Evolutionary conservation across 1,139 yeast genomes (phyloP), one percentile per base, ranked within the genome.

Genomic region (Yamadazyma sp.): DNA sequence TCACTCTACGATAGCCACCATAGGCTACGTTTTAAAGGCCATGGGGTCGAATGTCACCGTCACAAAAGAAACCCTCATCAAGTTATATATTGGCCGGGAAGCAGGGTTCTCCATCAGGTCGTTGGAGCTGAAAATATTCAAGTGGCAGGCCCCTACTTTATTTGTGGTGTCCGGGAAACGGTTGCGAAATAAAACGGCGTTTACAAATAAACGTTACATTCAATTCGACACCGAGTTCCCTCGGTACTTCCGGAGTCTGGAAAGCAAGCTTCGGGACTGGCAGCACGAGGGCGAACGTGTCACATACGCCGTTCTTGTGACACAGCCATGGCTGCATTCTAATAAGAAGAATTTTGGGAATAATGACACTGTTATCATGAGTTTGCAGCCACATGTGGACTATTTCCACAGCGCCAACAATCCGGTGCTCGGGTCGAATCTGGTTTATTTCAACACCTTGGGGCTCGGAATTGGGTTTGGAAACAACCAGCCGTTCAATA

Each of bases 381-480:
- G 84, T 44, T 49, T 90, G 6, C 66, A 75, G 25, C 96, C 97
- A 0, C 62, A 73, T 18, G 81, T 81, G 44, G 82, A 82, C 43
- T 56, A 74, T 10, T 86, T 73, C 53, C 62, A 59, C 21, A 56
- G 81, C 6, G 48, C 59, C 11, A 59, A 61, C 26, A 57, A 48
- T 32, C 52, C 60, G 38, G 45, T 67, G 41, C 41, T 61, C 44
- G 52, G 59, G 33, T 60, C 65, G 28, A 45, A 67, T 47, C 63
- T 77, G 60, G 68, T 75, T 1, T 83, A 82, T 53, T 83, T 85
- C 58, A 82, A 80, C 48, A 82, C 81, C 6, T 50, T 73, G 6
- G 90, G 90, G 1, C 76, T 86, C 43, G 96, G 96, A 0, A 59
- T 89, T 13, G 96, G 96, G 0, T 74, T 86, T 54, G 97, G 97